Evolutionary conservation across 179 eudicot species (phyloP), one percentile per base, ranked within the genome.

Genomic region (Beta macrorhiza): DNA sequence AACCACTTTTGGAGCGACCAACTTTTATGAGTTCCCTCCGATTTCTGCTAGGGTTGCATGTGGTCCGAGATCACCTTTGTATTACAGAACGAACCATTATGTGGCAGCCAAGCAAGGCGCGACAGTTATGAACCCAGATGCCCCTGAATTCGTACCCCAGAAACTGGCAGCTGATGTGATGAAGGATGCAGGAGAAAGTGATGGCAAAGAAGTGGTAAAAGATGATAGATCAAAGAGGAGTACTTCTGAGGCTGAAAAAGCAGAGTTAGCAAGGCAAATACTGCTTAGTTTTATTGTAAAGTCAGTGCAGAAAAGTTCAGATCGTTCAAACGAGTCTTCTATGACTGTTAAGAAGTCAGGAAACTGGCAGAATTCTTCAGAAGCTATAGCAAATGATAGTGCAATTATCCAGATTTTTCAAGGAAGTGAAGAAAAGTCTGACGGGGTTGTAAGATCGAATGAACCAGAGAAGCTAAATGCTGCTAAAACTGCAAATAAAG

Each of bases 261-360:
- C 90, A 45, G 97, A 97, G 90, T 83, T 97, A 63, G 99, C 98
- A 14, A 94, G 94, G 87, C 99, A 97, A 83, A 93, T 97, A 75
- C 91, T 94, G 76, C 93, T 94, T 19, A 94, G 99, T 82, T 97
- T 97, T 80, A 94, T 97, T 53, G 92, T 97, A 73, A 97, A 92
- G 82, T 97, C 99, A 0, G 98, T 92, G 59, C 91, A 92, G 82
- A 85, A 89, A 75, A 87, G 83, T 83, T 80, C 90, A 25, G 91
- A 90, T 61, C 61, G 84, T 25, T 79, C 79, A 22, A 74, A 77
- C 6, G 87, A 87, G 82, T 74, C 90, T 11, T 20, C 47, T 57
- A 82, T 56, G 53, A 82, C 22, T 22, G 87, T 83, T 65, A 89
- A 87, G 75, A 91, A 85, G 86, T 78, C 84, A n/a, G 91, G 88